These are phyloP conservation scores for Hymenoscyphus repandus DNA, from an alignment of 2,329 filamentous ascomycete genomes.

Conservation along the genomic window DNA sequence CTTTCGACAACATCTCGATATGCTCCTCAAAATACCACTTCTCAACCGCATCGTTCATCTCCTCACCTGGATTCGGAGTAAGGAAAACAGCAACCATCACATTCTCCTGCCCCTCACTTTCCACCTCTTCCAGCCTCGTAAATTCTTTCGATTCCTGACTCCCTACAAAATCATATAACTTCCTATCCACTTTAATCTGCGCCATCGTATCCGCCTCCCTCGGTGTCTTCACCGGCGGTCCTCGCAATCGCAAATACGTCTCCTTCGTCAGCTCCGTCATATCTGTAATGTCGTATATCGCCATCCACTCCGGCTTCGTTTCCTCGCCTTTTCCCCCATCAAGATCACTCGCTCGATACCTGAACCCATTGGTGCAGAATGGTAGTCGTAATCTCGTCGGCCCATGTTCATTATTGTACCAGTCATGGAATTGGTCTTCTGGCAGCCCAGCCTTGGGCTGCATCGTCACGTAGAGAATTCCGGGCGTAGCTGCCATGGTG, in stretches of 20 bases:
- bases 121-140: conserved; percentile 52
- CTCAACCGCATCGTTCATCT: conserved; percentile 50
- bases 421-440: conserved; percentile 73
- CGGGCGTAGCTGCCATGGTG: conserved; percentile 44
- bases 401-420: conserved; percentile 93
- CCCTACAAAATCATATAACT: conserved; percentile 63
- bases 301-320: conserved; percentile 64
- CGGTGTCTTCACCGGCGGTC: conserved; percentile 49
- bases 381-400: conserved; percentile 72
- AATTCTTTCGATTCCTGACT: conserved; percentile 52
- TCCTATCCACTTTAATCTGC: conserved; percentile 63
- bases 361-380: conserved; percentile 71
- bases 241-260: conserved; percentile 63
- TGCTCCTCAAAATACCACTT: conserved; percentile 76
- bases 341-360: conserved; percentile 66
- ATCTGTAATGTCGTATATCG: conserved; percentile 74
- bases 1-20: conserved; percentile 62
- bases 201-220: conserved; percentile 57
- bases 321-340: conserved; percentile 24
- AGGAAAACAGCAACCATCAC: conserved; percentile 60
- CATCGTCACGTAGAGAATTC: conserved; percentile 83
- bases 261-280: conserved; percentile 66
- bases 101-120: conserved; percentile 53
- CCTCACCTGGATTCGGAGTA: conserved; percentile 46
- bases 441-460: conserved; percentile 61